Evolutionary conservation across 169 alveolate genomes (phyloP), one percentile per base, ranked within the genome.

Genomic region (Eimeria brunetti): DNA sequence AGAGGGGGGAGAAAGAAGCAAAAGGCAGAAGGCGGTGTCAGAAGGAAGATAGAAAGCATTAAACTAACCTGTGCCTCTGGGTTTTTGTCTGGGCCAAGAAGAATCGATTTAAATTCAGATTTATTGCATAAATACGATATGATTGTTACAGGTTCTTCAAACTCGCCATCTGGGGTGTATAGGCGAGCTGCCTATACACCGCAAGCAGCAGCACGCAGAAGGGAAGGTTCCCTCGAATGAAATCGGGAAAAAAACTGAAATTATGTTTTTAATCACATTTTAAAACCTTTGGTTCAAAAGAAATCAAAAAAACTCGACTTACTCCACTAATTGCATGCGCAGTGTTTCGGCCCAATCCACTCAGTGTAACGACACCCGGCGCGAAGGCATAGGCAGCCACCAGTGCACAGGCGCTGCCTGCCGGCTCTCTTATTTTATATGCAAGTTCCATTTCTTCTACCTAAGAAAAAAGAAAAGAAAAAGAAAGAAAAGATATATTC

Each of bases 31-130:
- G n/a, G n/a, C n/a, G n/a, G n/a, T n/a, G n/a, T n/a, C n/a, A n/a
- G n/a, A n/a, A n/a, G n/a, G n/a, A n/a, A n/a, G n/a, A n/a, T n/a
- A n/a, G n/a, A n/a, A n/a, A n/a, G n/a, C n/a, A n/a, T n/a, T n/a
- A n/a, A n/a, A n/a, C 83, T 16, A 36, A 73, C 83, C 51, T 73
- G 83, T 2, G 12, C 83, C 22, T 30, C 49, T 27, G 46, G 12
- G 51, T 38, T 73, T 46, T 73, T 73, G 16, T 73, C 83, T 11
- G 83, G 83, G 20, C 83, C 83, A 30, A 73, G 83, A 73, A 73
- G 83, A 38, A 73, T 22, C 20, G n/a, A 41, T 9, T 38, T n/a
- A 0, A 22, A 73, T 27, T 73, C 83, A 20, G 83, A 73, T 12
- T 73, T 73, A 33, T 12, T 33, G 51, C 83, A 73, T 16, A 73